These are phyloP conservation scores for Porogramme epimiltina DNA, from an alignment of 1,284 basidiomycete species.

Conservation along the genomic window DNA sequence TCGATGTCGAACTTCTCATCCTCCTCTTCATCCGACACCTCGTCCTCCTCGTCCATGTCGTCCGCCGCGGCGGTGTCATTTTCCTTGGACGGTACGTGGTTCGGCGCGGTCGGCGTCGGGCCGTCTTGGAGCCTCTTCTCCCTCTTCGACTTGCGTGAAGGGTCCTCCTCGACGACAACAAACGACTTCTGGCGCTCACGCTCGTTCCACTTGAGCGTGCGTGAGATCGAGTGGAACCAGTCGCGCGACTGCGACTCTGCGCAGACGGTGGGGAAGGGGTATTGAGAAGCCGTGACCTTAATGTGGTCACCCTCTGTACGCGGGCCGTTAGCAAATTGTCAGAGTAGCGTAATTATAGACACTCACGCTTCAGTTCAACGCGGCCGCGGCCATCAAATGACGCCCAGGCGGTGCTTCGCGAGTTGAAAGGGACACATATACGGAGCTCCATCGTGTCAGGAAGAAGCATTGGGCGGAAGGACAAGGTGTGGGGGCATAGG, in stretches of 20 bases:
- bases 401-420: slow-evolving; percentile 97
- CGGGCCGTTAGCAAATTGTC: slow-evolving; percentile 5
- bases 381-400: slow-evolving; percentile 97
- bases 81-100: neutral
- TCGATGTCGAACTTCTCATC: slow-evolving; percentile 90
- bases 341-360: too few species aligned
- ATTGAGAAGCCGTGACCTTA: slow-evolving; percentile 97
- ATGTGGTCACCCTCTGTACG: slow-evolving; percentile 95
- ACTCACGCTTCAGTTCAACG: slow-evolving; percentile 91
- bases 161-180: slow-evolving; percentile 92
- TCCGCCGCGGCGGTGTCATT: slow-evolving; percentile 12
- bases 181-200: slow-evolving; percentile 97
- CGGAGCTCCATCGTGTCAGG: slow-evolving; percentile 99
- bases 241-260: slow-evolving; percentile 97
- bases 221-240: slow-evolving; percentile 96
- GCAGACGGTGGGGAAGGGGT: slow-evolving; percentile 98
- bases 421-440: slow-evolving; percentile 98
- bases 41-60: slow-evolving; percentile 48
- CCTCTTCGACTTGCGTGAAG: slow-evolving; percentile 28
- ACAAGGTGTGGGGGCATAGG: slow-evolving; percentile 98
- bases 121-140: slow-evolving; percentile 2
- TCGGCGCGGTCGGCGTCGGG: slow-evolving; percentile 13
- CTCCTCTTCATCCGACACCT: slow-evolving; percentile 60
- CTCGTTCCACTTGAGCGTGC: slow-evolving; percentile 98
- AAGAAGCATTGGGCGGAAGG: slow-evolving; percentile 97